phyloP scores from a whole-genome alignment of 1,139 yeast species.

The Zygoascus sp. region DNA sequence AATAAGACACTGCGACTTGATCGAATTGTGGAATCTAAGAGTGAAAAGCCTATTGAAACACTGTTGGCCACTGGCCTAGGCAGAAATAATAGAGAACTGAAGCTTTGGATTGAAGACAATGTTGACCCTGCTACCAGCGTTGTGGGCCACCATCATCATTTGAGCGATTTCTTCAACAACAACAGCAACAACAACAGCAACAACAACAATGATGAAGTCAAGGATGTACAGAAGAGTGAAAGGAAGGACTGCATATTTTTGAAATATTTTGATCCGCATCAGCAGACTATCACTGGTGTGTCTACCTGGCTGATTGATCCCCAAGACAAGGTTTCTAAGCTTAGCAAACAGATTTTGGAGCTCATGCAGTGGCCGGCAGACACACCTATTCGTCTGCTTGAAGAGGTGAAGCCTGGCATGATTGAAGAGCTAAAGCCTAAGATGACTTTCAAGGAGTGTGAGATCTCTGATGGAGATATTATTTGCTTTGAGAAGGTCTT shows the following conservation, averaged over 20 bases:
- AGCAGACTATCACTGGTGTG: slow-evolving; percentile 56
- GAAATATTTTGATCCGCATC: slow-evolving; percentile 60
- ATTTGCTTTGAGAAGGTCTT: slow-evolving; percentile 50
- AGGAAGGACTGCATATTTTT: slow-evolving; percentile 52
- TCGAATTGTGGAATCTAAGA: slow-evolving; percentile 41
- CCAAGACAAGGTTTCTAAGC: slow-evolving; percentile 43
- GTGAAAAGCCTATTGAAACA: slow-evolving; percentile 40
- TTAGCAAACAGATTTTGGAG: slow-evolving; percentile 44
- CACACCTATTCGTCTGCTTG: slow-evolving; percentile 48
- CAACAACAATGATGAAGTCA: slow-evolving; percentile 7
- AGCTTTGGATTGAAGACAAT: slow-evolving; percentile 42
- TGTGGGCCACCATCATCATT: slow-evolving; percentile 5
- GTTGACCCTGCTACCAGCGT: slow-evolving; percentile 31
- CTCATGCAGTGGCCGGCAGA: slow-evolving; percentile 44
- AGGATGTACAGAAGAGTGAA: slow-evolving; percentile 6
- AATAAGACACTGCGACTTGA: slow-evolving; percentile 72
- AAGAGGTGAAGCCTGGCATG: slow-evolving; percentile 66
- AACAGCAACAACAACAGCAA: too few species aligned
- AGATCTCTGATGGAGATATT: slow-evolving; percentile 76
- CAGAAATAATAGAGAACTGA: slow-evolving; percentile 32
- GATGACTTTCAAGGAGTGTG: slow-evolving; percentile 55
- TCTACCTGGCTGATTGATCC: slow-evolving; percentile 58
- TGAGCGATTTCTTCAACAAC: slow-evolving; percentile 6
- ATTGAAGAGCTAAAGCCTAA: slow-evolving; percentile 48
- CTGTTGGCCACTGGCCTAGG: slow-evolving; percentile 32